These are phyloP conservation scores for Ustilago tritici DNA, from an alignment of 1,284 basidiomycete genomes.

Conservation along the genomic window DNA sequence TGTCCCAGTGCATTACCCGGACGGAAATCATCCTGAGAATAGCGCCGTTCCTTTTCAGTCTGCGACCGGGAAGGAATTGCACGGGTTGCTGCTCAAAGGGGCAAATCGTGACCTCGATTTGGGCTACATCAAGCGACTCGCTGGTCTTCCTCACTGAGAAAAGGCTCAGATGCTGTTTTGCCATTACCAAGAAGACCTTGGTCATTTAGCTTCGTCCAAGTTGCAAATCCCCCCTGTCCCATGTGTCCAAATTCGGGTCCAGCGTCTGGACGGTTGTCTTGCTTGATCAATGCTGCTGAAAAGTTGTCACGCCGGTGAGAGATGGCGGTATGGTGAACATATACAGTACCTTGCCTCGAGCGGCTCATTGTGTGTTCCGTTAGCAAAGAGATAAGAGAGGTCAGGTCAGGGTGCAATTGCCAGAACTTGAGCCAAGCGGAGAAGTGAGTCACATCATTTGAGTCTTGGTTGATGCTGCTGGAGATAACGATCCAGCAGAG, in stretches of 20 bases:
- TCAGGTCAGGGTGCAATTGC: no score
- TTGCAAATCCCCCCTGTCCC: neutral
- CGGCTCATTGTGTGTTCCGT: no score
- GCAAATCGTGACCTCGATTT: neutral
- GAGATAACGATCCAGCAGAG: no score
- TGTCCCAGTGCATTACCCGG: neutral
- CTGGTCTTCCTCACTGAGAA: neutral
- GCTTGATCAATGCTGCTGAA: neutral
- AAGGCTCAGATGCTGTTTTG: neutral
- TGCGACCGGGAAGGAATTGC: neutral
- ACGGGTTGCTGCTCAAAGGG: conserved; percentile 20
- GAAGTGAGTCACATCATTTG: no score
- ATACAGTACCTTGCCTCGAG: no score
- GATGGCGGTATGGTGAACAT: no score
- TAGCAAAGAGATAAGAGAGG: no score
- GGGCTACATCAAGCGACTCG: conserved; percentile 15
- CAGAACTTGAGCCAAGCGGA: no score
- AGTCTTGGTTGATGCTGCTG: no score
- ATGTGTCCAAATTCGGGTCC: neutral
- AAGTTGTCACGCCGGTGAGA: no score
- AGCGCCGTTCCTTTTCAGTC: neutral
- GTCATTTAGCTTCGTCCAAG: neutral
- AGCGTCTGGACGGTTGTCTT: neutral
- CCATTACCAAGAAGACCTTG: neutral
- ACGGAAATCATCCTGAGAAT: neutral